phyloP scores from a whole-genome alignment of 192 early-diverging fungal genomes.

The Coemansia sp. region DNA sequence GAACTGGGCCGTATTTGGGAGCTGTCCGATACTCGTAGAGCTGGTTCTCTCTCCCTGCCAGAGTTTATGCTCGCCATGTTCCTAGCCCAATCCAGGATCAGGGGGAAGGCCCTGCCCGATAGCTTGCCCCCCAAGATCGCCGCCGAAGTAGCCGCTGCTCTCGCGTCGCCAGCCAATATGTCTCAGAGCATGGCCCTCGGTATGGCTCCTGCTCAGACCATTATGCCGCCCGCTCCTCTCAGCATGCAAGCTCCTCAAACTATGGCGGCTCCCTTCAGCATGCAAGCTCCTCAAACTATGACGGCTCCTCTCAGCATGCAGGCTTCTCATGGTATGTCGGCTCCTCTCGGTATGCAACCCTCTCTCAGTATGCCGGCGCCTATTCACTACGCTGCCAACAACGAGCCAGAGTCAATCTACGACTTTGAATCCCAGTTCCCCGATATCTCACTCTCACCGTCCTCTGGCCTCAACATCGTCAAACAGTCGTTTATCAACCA shows the following conservation, averaged over 20 bases:
- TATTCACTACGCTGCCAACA: not conserved
- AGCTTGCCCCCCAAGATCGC: conserved; percentile 54
- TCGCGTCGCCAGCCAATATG: not conserved
- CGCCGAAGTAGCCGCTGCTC: conserved; percentile 43
- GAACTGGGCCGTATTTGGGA: conserved; percentile 65
- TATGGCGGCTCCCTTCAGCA: not conserved
- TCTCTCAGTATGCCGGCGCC: conserved; percentile 1
- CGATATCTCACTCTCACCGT: conserved; percentile 21
- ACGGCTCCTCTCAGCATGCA: not conserved
- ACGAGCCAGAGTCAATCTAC: conserved; percentile 15
- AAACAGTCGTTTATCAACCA: conserved; percentile 30
- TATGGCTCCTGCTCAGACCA: no score
- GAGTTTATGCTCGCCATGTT: conserved; percentile 71
- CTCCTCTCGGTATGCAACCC: not conserved
- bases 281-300: not conserved
- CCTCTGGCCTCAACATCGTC: conserved; percentile 23
- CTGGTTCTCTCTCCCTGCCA: conserved; percentile 57
- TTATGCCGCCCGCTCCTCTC: no score
- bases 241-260: no score
- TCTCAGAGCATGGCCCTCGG: no score
- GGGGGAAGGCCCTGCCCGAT: conserved; percentile 56
- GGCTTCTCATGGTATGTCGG: not conserved
- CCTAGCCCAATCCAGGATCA: conserved; percentile 58
- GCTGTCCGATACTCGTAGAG: conserved; percentile 54
- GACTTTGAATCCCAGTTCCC: conserved; percentile 44